A percentile compares a stretch with the other conserved stretches of the same genome.
These are phyloP conservation scores for Citeromyces siamensis DNA, from an alignment of 1,139 yeast genomes.

Conservation along the genomic window DNA sequence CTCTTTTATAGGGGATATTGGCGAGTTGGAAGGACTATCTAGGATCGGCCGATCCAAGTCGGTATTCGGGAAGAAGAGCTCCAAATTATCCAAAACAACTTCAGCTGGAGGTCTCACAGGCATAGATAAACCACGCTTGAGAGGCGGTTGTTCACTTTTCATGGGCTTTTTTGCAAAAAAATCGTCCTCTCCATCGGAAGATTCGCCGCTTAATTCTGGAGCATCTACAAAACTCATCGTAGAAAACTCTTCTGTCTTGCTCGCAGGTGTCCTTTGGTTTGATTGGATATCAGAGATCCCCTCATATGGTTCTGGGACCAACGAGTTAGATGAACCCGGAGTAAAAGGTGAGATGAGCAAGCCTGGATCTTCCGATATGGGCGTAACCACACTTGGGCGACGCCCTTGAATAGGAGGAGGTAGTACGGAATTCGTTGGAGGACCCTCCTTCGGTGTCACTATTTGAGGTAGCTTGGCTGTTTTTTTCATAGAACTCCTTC, in stretches of 20 bases:
- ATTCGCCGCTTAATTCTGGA: conserved; percentile 36
- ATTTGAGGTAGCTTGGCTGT: neutral
- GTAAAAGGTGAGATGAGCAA: conserved; percentile 20
- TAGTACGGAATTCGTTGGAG: too few species aligned
- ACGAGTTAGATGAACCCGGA: conserved; percentile 25
- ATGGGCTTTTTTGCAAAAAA: conserved; percentile 46
- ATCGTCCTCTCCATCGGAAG: conserved; percentile 35
- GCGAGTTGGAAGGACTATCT: conserved; percentile 60
- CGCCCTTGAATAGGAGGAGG: too few species aligned
- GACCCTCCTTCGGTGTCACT: neutral
- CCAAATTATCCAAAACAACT: conserved; percentile 83
- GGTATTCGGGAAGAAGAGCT: conserved; percentile 83
- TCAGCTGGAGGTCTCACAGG: conserved; percentile 92
- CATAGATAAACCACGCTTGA: conserved; percentile 18
- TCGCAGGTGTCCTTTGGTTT: neutral
- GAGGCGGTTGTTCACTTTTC: conserved; percentile 8
- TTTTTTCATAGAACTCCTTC: conserved; percentile 3
- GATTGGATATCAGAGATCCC: conserved; percentile 12
- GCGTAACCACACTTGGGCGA: neutral
- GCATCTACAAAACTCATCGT: conserved; percentile 60
- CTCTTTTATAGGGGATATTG: conserved; percentile 11
- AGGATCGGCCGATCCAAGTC: conserved; percentile 88
- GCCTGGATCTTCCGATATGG: conserved; percentile 7
- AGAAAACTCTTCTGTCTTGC: too few species aligned
- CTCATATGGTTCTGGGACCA: conserved; percentile 20